Conservation (phyloP, 768 basidiomycete genomes). For the Phaeotremella fagi region DNA sequence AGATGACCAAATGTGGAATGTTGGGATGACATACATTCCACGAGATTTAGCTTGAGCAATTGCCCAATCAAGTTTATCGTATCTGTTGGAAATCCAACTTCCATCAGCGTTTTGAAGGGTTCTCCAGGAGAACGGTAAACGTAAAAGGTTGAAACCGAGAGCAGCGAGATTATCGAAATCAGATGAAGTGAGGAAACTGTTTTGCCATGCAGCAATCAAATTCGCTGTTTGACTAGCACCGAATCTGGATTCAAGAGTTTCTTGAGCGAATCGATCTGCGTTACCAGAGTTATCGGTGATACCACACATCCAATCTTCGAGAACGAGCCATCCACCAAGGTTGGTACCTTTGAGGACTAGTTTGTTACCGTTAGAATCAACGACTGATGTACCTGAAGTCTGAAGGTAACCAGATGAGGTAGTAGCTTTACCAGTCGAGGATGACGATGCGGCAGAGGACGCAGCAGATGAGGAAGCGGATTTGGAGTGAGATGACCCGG, state of each 20-base stretch:
- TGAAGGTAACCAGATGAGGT: constrained; percentile 31
- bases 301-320: constrained; percentile 44
- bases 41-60: constrained; percentile 31
- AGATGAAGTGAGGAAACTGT: constrained; percentile 31
- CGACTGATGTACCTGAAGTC: constrained; percentile 31
- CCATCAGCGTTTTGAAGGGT: constrained; percentile 32
- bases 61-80: constrained; percentile 37
- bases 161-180: constrained; percentile 33
- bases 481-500: constrained; percentile 1
- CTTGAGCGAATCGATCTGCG: constrained; percentile 37
- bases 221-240: constrained; percentile 23
- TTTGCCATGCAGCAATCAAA: constrained; percentile 34
- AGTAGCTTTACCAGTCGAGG: too few species aligned
- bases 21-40: constrained; percentile 35
- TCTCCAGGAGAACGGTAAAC: constrained; percentile 32
- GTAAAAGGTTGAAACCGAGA: constrained; percentile 37
- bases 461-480: constrained; percentile 11
- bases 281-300: constrained; percentile 34
- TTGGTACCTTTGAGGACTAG: constrained; percentile 36
- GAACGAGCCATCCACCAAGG: constrained; percentile 42
- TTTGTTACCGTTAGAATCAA: constrained; percentile 33
- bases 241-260: constrained; percentile 35
- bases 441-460: constrained; percentile 1
- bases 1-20: constrained; percentile 42
- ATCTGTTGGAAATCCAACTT: constrained; percentile 27